Conservation (phyloP, 2,329 filamentous ascomycete species). For the Fusarium acutatum region DNA sequence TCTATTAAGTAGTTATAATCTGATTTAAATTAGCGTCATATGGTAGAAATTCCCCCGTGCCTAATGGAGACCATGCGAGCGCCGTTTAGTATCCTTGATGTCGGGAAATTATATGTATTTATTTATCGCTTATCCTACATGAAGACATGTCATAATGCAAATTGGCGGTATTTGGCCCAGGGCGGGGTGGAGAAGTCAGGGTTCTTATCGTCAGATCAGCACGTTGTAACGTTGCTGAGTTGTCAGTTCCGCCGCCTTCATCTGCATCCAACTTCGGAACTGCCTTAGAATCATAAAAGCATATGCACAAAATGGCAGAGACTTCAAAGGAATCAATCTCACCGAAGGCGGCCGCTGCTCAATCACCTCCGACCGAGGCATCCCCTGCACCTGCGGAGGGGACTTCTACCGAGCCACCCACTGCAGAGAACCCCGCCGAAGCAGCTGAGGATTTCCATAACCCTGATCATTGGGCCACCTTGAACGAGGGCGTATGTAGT, state of each 20-base stretch:
- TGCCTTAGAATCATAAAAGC: accelerated
- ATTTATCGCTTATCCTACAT: too few relatives aligned
- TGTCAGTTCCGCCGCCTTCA: not conserved
- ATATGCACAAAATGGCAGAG: not conserved
- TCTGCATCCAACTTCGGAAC: accelerated
- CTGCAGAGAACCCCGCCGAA: not conserved
- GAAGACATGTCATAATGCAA: not conserved
- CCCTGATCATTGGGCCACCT: not conserved
- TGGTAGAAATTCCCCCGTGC: too few relatives aligned
- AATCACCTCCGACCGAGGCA: not conserved
- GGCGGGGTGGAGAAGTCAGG: not conserved
- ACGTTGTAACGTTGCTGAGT: not conserved
- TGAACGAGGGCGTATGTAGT: not conserved
- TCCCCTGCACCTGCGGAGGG: not conserved
- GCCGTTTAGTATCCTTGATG: too few relatives aligned
- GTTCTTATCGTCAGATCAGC: not conserved
- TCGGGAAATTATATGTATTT: too few relatives aligned
- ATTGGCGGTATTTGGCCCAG: not conserved
- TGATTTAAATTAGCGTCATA: too few relatives aligned
- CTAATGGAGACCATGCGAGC: too few relatives aligned
- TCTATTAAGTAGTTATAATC: too few relatives aligned
- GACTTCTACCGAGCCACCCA: not conserved
- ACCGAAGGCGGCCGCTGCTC: accelerated
- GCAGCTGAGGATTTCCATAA: not conserved
- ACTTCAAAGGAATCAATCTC: not conserved